Conservation (phyloP, 768 basidiomycete species). For the Rhodosporidiobolus odoratus region DNA sequence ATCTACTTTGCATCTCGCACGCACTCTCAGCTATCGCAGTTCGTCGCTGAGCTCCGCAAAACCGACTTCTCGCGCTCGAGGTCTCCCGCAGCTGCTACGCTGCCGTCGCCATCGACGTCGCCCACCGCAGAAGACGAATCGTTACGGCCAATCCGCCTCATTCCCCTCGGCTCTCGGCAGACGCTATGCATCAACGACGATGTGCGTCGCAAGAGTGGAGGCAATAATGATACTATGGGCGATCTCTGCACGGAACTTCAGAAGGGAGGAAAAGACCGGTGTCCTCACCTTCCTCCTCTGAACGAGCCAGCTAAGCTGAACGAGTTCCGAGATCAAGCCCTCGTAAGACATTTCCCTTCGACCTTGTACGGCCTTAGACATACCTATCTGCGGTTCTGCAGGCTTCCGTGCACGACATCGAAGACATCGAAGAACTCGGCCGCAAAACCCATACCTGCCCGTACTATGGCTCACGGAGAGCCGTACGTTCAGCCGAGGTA, state of each 20-base stretch:
- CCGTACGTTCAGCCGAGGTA: slow-evolving; percentile 87
- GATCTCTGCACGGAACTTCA: slow-evolving; percentile 41
- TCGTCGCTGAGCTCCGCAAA: slow-evolving; percentile 74
- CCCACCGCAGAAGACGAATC: not conserved
- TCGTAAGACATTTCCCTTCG: slow-evolving; percentile 52
- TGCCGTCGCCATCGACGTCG: slow-evolving; percentile 4
- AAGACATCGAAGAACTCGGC: slow-evolving; percentile 76
- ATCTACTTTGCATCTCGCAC: slow-evolving; percentile 93
- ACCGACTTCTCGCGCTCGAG: slow-evolving; percentile 53
- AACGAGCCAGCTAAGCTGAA: slow-evolving; percentile 62
- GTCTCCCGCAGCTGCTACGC: slow-evolving; percentile 33
- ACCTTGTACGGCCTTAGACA: slow-evolving; percentile 65
- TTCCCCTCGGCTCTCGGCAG: slow-evolving; percentile 83
- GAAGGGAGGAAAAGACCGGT: slow-evolving; percentile 44
- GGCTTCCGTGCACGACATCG: slow-evolving; percentile 89
- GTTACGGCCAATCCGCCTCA: slow-evolving; percentile 53
- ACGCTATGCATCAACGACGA: slow-evolving; percentile 88
- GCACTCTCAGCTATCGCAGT: slow-evolving; percentile 88
- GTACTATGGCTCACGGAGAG: slow-evolving; percentile 83
- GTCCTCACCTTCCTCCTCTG: slow-evolving; percentile 19
- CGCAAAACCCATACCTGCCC: slow-evolving; percentile 69
- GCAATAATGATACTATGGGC: slow-evolving; percentile 50
- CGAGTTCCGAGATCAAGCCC: slow-evolving; percentile 86
- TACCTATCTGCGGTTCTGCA: slow-evolving; percentile 68
- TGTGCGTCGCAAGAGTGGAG: slow-evolving; percentile 54